Percentiles rank a stretch among this genome's conserved stretches.
These are phyloP conservation scores for Thraustotheca clavata DNA, from an alignment of 352 stramenopile genomes.

Conservation along the genomic window DNA sequence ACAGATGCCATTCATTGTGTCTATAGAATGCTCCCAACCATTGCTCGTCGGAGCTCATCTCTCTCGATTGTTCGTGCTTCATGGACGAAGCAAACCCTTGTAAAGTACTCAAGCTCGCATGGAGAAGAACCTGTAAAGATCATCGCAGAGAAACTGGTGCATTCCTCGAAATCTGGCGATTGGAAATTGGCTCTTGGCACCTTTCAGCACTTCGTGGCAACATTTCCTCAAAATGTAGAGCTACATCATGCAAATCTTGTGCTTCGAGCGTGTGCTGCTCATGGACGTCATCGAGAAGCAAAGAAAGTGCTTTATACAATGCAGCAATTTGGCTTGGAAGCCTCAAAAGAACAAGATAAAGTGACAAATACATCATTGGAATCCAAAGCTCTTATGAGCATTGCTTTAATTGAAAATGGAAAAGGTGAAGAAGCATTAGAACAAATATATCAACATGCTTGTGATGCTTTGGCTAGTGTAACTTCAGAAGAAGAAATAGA, in stretches of 20 bases:
- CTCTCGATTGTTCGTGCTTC: too few species aligned
- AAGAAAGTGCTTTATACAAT: conserved; percentile 34
- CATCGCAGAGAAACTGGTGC: conserved; percentile 6
- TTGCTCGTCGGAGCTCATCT: too few species aligned
- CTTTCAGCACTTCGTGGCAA: conserved; percentile 32
- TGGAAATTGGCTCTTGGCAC: conserved; percentile 39
- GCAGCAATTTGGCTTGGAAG: conserved; percentile 31
- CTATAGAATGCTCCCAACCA: too few species aligned
- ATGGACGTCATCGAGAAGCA: conserved; percentile 44
- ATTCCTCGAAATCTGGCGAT: conserved; percentile 14
- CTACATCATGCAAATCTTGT: conserved; percentile 15
- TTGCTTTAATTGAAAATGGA: conserved; percentile 38
- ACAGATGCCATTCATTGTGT: too few species aligned
- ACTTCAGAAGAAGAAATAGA: background rate
- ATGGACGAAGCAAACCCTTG: too few species aligned
- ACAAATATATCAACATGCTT: conserved; percentile 28
- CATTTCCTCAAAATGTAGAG: background rate
- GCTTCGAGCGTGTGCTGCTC: conserved; percentile 29
- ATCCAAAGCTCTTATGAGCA: conserved; percentile 41
- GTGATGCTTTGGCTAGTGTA: conserved; percentile 2
- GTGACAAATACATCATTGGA: conserved; percentile 12
- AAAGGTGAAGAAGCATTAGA: conserved; percentile 37
- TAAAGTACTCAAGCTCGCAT: too few species aligned
- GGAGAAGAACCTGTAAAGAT: background rate
- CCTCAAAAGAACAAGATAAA: background rate